Percentiles rank a stretch among this genome's conserved stretches.
phyloP scores from a whole-genome alignment of 1,284 basidiomycete species.

The Papiliotrema laurentii region DNA sequence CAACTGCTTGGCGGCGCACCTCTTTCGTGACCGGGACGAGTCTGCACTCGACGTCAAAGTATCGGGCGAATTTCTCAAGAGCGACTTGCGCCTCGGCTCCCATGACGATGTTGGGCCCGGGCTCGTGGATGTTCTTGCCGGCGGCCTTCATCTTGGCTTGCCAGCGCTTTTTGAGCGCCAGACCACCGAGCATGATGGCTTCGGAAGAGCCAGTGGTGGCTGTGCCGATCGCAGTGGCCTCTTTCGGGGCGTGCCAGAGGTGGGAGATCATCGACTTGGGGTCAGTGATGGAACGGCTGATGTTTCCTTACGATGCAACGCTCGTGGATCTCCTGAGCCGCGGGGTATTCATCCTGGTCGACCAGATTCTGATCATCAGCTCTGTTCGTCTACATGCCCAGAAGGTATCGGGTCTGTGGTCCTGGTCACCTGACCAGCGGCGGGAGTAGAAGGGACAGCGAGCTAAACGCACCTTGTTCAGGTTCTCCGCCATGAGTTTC shows the following conservation, averaged over 20 bases:
- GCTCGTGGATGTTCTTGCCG: slow-evolving; percentile 80
- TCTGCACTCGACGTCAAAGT: slow-evolving; percentile 53
- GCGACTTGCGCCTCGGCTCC: slow-evolving; percentile 79
- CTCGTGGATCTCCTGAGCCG: slow-evolving; percentile 68
- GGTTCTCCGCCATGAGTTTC: slow-evolving; percentile 74
- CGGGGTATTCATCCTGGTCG: slow-evolving; percentile 88
- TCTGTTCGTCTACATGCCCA: not conserved
- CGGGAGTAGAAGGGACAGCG: not conserved
- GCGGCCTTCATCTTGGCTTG: slow-evolving; percentile 79
- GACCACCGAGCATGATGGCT: slow-evolving; percentile 86
- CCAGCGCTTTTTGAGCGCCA: slow-evolving; percentile 94
- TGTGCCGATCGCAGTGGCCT: slow-evolving; percentile 73
- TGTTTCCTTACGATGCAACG: slow-evolving; percentile 53
- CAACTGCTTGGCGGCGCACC: slow-evolving; percentile 56
- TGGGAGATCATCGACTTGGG: slow-evolving; percentile 72
- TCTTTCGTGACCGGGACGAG: slow-evolving; percentile 74
- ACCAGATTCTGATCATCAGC: slow-evolving; percentile 60
- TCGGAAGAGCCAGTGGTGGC: slow-evolving; percentile 91
- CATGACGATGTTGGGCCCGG: slow-evolving; percentile 57
- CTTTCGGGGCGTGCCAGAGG: slow-evolving; percentile 81
- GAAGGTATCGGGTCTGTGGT: not conserved
- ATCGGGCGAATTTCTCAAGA: slow-evolving; percentile 77
- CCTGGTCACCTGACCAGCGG: not conserved
- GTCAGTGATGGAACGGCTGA: not conserved
- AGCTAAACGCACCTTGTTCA: slow-evolving; percentile 57